Evolutionary conservation across 805 yeast genomes (phyloP), one percentile per base, ranked within the genome.

Genomic region (Metschnikowia aberdeeniae): DNA sequence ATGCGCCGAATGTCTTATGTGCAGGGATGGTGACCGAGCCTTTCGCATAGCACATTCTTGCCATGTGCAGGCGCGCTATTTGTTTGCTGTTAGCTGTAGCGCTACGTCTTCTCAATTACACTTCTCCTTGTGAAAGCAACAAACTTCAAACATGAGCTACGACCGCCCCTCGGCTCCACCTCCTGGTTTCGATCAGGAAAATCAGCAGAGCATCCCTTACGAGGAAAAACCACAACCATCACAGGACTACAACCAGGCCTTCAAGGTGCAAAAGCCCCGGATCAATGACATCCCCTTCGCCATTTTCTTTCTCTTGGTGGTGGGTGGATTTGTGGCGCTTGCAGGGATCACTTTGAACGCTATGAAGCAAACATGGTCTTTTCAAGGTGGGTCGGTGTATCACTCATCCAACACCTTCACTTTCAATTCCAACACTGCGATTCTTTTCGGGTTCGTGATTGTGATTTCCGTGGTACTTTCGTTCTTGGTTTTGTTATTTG

Each of bases 271-370:
- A 28, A 66, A 66, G 44, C 89, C 89, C 1, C 76, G 67, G 47
- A 78, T 72, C 66, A 82, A 89, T 57, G 96, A 89, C 62, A 76
- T 82, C 76, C 79, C 84, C 0, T 84, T 85, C 59, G 75, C 86
- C 0, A 50, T 84, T 7, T 73, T 87, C 43, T 64, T 72, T 44
- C 54, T 66, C 13, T 46, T 59, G 6, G 67, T 75, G 22, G 69
- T 81, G 3, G 77, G 70, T 13, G 96, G 90, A 0, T 88, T 87
- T 58, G 62, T 80, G 24, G 88, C 80, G 0, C 70, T 89, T 33
- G 83, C 95, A 0, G 84, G 76, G 6, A 73, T 88, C 40, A 78
- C 87, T 1, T 64, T 89, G 49, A 72, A 79, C 50, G 84, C 86
- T 7, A 84, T 86, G 67, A 71, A 77, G 3, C 54, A 67, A 14